Base-by-base conservation (phyloP, 2,329 filamentous ascomycete genomes). In the Diplodia sapinea region DNA sequence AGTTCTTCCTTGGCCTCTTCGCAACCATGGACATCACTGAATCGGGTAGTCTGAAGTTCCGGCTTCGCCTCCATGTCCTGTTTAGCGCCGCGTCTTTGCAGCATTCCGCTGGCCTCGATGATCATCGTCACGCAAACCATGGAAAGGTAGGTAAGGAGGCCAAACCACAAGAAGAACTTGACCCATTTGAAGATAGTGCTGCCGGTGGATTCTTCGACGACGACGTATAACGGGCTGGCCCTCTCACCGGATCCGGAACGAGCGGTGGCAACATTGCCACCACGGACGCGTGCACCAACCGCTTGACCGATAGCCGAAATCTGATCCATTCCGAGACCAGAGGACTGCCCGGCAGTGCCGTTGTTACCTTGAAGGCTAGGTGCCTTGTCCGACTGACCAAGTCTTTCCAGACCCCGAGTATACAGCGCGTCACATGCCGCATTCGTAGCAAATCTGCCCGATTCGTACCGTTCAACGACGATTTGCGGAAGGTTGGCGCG, bases 1-100 rank as follows among this genome's bases (percentile, higher is more conserved):
- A 99, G 87, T 79, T 99, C 95, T 74, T 99, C 96, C 82, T 98
- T 99, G 71, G 95, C 95, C 80, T 99, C 96, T 71, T 98, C 94
- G 72, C 94, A 98, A 64, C 95, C 95, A 77, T 99, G 95, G 7
- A 99, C 95, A 77, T 99, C 95, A 68, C 86, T 86, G 82, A 99
- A 99, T 56, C 92, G 89, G 23, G 93, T 93, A 68, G 87, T 97
- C 78, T 99, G 95, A 73, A 94, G 89, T 79, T 98, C 92, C 8
- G 95, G 90, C 78, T 96, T 94, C 69, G 94, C 93, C 80, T 99
- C 93, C 69, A 91, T 92, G 72, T 89, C 89, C 68, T 89, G 87
- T 2, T 85, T 79, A 64, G 88, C 89, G 13, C 89, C 88, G 11
- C 93, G 89, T 69, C 93, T 94, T 79, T 93, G 93, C 72, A 96